Evolutionary conservation across 2,329 filamentous ascomycete species (phyloP).

Genomic region (Pseudocercospora vitis): DNA sequence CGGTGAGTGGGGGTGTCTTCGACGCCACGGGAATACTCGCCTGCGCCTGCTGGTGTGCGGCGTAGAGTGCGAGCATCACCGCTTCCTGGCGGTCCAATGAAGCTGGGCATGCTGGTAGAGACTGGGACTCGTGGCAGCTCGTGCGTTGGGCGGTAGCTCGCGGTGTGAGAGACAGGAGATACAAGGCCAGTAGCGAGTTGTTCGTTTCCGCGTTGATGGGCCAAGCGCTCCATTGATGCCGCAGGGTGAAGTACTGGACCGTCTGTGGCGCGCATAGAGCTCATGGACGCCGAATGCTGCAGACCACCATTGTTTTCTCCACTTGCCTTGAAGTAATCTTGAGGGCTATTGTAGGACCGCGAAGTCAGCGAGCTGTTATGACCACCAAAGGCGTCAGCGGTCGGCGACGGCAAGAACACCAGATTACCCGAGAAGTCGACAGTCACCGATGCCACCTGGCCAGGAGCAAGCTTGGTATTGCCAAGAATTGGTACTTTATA

Average conservation of each 20-base stretch:
- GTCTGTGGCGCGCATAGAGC: slow-evolving; percentile 1
- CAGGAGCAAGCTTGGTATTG: slow-evolving; percentile 3
- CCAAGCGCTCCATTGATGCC: slow-evolving; percentile 16
- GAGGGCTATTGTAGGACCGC: slow-evolving; percentile 1
- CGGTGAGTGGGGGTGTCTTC: slow-evolving; percentile 5
- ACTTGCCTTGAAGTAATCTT: neutral
- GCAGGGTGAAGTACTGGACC: slow-evolving; percentile 11
- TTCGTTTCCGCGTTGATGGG: neutral
- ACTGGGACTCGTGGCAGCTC: neutral
- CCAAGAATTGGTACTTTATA: neutral
- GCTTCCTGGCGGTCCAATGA: neutral
- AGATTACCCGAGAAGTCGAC: slow-evolving; percentile 10
- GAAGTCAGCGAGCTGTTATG: neutral
- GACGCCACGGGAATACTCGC: neutral
- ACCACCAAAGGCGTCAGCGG: neutral
- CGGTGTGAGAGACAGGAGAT: neutral
- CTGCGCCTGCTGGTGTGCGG: neutral
- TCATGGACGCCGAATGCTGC: slow-evolving; percentile 18
- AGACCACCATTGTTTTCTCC: neutral
- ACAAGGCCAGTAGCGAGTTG: neutral
- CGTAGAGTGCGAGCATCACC: neutral
- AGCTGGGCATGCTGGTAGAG: slow-evolving; percentile 5
- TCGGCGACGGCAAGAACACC: slow-evolving; percentile 3
- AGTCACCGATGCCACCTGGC: neutral
- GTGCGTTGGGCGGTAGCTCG: neutral